phyloP scores from a whole-genome alignment of 1,284 basidiomycete genomes.

The Xanthoconium separans region DNA sequence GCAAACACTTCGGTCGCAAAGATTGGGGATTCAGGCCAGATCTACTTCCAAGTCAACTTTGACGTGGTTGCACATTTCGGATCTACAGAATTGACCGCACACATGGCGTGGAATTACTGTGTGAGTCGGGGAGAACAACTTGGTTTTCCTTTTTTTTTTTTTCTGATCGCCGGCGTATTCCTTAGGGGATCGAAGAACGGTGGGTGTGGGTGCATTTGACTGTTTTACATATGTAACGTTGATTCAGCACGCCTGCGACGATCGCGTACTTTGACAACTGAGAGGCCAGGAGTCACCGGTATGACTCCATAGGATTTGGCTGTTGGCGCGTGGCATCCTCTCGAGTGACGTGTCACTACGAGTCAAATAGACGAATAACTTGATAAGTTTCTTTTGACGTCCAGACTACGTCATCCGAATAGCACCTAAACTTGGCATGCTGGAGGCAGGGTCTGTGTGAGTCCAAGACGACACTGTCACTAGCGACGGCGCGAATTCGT shows the following conservation, averaged over 20 bases:
- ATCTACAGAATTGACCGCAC: conserved; percentile 1
- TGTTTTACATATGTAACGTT: background rate
- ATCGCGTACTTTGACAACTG: background rate
- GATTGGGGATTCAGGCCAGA: background rate
- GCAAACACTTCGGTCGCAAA: background rate
- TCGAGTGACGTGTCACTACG: no score
- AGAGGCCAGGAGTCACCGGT: background rate
- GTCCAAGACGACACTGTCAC: no score
- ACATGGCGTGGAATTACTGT: background rate
- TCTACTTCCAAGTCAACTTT: background rate
- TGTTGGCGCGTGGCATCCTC: no score
- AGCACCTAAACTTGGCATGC: no score
- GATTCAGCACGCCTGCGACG: background rate
- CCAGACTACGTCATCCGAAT: no score
- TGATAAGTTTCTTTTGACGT: no score
- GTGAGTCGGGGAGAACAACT: background rate
- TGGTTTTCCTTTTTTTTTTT: no score
- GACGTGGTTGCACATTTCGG: background rate
- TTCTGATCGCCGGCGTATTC: background rate
- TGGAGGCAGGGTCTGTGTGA: no score
- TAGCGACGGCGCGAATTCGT: no score
- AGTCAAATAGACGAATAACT: no score
- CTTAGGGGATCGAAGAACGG: background rate
- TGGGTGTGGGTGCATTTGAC: background rate
- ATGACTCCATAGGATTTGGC: no score